Evolutionary conservation across 345 rosid genomes (phyloP).

Genomic region (Lenwebbia sp.): DNA sequence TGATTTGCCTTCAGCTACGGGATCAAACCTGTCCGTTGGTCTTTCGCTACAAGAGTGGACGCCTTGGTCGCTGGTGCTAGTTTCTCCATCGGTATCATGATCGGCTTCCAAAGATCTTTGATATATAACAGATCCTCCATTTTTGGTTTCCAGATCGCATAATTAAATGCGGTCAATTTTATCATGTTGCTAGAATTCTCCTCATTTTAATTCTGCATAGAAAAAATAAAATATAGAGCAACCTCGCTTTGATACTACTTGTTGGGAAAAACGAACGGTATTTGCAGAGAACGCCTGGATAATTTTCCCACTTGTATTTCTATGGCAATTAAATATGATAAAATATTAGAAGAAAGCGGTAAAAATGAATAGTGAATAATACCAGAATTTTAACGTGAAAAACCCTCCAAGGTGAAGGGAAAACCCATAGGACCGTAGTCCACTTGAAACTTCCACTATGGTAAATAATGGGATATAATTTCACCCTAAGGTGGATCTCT

Average conservation of each 20-base stretch:
- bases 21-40: too few species aligned
- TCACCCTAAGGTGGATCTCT: too few species aligned
- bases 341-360: background rate
- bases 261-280: background rate
- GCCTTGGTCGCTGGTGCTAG: too few species aligned
- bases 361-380: background rate
- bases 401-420: background rate
- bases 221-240: background rate
- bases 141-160: background rate
- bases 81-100: too few species aligned
- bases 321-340: background rate
- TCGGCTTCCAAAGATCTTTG: background rate
- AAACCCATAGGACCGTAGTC: background rate
- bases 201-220: background rate
- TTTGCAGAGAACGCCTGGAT: fast-evolving
- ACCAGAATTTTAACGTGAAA: background rate
- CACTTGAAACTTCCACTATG: background rate
- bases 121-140: background rate
- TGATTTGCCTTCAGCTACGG: too few species aligned
- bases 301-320: background rate
- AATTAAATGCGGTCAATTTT: background rate
- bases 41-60: too few species aligned
- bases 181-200: too few species aligned
- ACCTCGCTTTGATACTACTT: background rate
- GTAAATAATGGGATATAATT: too few species aligned